Conservation (phyloP, 2,329 filamentous ascomycete genomes). For the Berkeleyomyces basicola region DNA sequence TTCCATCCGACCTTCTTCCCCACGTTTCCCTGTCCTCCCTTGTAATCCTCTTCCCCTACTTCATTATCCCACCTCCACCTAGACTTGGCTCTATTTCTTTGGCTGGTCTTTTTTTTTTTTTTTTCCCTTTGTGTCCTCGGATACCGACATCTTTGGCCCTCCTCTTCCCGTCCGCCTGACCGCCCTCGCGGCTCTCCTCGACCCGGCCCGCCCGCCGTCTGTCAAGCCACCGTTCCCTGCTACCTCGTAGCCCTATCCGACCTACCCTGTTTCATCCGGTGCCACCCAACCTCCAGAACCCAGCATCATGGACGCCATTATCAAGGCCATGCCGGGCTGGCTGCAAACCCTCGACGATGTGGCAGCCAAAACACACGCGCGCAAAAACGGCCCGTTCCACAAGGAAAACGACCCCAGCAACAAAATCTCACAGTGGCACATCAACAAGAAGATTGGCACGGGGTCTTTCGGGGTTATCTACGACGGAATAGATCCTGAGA, state of each 20-base stretch:
- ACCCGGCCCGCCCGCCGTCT: too few species aligned
- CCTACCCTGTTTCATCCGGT: neutral
- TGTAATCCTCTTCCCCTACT: neutral
- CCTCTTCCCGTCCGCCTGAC: too few species aligned
- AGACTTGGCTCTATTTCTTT: neutral
- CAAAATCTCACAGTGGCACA: neutral
- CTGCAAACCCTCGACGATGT: conserved; percentile 5
- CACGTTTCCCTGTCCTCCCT: neutral
- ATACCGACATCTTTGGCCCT: too few species aligned
- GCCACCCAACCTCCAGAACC: neutral
- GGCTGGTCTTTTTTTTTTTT: too few species aligned
- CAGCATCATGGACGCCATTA: conserved; percentile 5
- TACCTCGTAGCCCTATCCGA: neutral
- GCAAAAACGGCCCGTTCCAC: neutral
- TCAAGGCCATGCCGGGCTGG: conserved; percentile 2
- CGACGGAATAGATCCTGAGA: neutral
- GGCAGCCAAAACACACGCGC: neutral
- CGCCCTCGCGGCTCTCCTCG: too few species aligned
- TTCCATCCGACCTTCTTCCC: neutral
- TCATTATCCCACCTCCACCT: neutral
- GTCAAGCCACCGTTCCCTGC: neutral
- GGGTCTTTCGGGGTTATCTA: conserved; percentile 13
- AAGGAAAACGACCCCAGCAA: neutral
- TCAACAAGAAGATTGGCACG: conserved; percentile 9
- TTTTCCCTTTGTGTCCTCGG: too few species aligned